Base-by-base conservation (phyloP, 1,139 yeast species). In the Sugiyamaella castrensis region DNA sequence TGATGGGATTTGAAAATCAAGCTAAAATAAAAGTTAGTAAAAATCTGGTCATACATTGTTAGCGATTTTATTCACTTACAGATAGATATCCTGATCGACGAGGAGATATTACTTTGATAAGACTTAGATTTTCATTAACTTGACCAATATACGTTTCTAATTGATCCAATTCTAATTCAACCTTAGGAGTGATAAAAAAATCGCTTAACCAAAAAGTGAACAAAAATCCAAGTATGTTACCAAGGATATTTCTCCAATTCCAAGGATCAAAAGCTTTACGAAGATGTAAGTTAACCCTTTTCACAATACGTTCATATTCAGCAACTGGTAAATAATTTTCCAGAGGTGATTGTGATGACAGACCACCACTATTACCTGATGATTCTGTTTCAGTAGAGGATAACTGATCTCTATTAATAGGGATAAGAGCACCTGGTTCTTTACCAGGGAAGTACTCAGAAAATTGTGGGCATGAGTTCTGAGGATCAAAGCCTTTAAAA, bases 351-450 rank as follows among this genome's bases (percentile, higher is more conserved):
- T 27, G 24, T 4, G 57, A 54, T 11, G 56, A 52, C 19, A 48
- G 37, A 2, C 38, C 46, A 15, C 33, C 35, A n/a, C 40, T 10
- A 10, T 33, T 30, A 13, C 51, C 48, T 28, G 34, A 6, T 28
- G 36, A 27, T 5, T 40, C 39, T 1, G 31, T 10, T 19, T 19
- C 24, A 19, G 24, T 19, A 19, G 24, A 19, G 24, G 24, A 4
- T 19, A 19, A 19, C 24, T 19, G 24, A 5, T 19, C 24, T 5
- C 24, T 19, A 19, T 19, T 19, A 4, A 24, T 33, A 16, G 48
- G 66, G n/a, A 70, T 59, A 9, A 74, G 60, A 0, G 88, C 88
- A 0, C 86, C 91, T 1, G 84, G 81, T 59, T 85, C 94, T 2
- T 53, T 56, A 0, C 95, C 94, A 0, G 91, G 94, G 1, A 74